Conservation (phyloP, 1,284 basidiomycete genomes). For the Leccinum fuscescens region DNA sequence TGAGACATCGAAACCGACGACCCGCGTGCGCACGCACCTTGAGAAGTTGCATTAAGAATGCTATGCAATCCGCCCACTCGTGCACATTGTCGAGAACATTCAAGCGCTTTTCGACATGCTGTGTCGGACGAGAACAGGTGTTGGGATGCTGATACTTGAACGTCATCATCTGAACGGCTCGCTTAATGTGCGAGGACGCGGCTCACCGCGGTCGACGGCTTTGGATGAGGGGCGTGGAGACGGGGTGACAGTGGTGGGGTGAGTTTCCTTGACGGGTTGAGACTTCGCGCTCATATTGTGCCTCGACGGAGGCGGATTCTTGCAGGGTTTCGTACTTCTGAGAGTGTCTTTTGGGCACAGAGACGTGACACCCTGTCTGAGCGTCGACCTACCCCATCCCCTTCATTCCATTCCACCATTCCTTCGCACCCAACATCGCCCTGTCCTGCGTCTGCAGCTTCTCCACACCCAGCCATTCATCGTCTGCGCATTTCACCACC, state of each 20-base stretch:
- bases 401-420: constrained; percentile 37
- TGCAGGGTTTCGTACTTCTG: not conserved
- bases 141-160: constrained; percentile 39
- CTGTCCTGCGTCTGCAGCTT: constrained; percentile 34
- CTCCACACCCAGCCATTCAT: constrained; percentile 24
- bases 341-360: constrained; percentile 13
- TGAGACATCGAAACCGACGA: not conserved
- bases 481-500: constrained; percentile 26
- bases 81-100: constrained; percentile 94
- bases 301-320: constrained; percentile 18
- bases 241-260: constrained; percentile 17
- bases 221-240: constrained; percentile 39
- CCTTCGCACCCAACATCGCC: constrained; percentile 29
- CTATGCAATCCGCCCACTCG: constrained; percentile 99
- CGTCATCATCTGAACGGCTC: constrained; percentile 4
- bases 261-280: constrained; percentile 17
- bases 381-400: constrained; percentile 26
- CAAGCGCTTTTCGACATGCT: constrained; percentile 89
- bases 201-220: constrained; percentile 50
- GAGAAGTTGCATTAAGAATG: constrained; percentile 91
- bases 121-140: constrained; percentile 70
- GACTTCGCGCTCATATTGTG: constrained; percentile 23
- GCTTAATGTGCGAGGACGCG: not conserved
- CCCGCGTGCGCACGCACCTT: constrained; percentile 52
- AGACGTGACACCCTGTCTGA: constrained; percentile 3